Base-by-base conservation (phyloP, 2,329 filamentous ascomycete genomes). In the Fusarium pseudocircinatum region DNA sequence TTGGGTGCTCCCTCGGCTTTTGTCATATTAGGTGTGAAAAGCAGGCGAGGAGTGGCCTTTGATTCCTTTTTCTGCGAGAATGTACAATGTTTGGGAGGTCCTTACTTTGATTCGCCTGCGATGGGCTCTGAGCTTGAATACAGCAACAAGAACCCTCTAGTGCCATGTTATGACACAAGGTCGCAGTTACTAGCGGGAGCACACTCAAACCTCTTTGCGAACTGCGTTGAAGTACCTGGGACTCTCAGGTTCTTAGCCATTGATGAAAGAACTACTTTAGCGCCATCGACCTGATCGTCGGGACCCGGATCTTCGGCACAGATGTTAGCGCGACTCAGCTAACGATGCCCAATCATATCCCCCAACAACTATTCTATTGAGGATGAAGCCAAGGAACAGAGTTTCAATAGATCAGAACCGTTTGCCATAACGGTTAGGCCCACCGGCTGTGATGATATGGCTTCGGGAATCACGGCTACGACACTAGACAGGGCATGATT, bases 51-150 rank as follows among this genome's bases (percentile, higher is more conserved):
- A 34, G 32, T 10, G 11, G 32, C 32, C 13, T 34, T 34, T 34
- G 30, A 12, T 32, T 32, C n/a, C n/a, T n/a, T n/a, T n/a, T n/a
- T n/a, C n/a, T n/a, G n/a, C n/a, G n/a, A n/a, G n/a, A n/a, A 9
- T 20, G 1, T 8, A 46, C 4, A 22, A 4, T 11, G 3, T 8
- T 1, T 7, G 7, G 26, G 8, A 2, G 4, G 1, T 18, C 26
- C 18, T 46, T 1, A 22, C 12, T 13, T 15, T 28, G 18, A 10
- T 22, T 22, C 8, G 2, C 8, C 6, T 1, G 8, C 7, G 14
- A 46, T 30, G 26, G 13, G 6, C 44, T 15, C 12, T 28, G 7
- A 47, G 4, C 26, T 47, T 16, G 7, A 4, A 18, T n/a, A 20
- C 3, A 9, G 28, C 28, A 49, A 4, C 2, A n/a, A 4, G 3